These are phyloP conservation scores for Begonia peltatifolia DNA, from an alignment of 306 rosid genomes.

Conservation along the genomic window DNA sequence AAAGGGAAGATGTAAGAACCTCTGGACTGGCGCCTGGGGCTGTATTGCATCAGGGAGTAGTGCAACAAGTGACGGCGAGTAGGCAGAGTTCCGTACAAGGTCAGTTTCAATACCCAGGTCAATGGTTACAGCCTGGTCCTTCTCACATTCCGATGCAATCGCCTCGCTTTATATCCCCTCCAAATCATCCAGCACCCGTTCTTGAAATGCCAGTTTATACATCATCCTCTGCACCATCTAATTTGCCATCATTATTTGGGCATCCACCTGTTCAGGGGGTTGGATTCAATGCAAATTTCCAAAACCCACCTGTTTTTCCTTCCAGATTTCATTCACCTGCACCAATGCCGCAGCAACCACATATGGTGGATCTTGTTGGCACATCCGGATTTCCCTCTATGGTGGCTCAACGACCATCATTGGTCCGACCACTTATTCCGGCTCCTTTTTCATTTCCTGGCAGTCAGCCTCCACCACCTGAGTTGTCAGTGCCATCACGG, in stretches of 20 bases:
- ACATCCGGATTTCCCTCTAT: slow-evolving; percentile 34
- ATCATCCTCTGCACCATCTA: slow-evolving; percentile 27
- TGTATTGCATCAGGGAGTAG: slow-evolving; percentile 23
- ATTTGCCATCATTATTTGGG: slow-evolving; percentile 31
- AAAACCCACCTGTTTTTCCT: slow-evolving; percentile 27
- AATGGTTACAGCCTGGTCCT: slow-evolving; percentile 41
- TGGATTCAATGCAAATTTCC: slow-evolving; percentile 34
- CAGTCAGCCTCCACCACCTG: slow-evolving; percentile 29
- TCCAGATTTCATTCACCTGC: slow-evolving; percentile 25
- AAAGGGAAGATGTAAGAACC: slow-evolving; percentile 20
- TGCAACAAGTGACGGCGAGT: slow-evolving; percentile 26
- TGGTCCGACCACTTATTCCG: slow-evolving; percentile 29
- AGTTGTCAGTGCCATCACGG: slow-evolving; percentile 27
- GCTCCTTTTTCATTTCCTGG: slow-evolving; percentile 24
- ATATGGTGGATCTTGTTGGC: slow-evolving; percentile 30
- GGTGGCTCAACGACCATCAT: slow-evolving; percentile 23
- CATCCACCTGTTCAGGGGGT: slow-evolving; percentile 27
- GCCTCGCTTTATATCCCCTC: slow-evolving; percentile 22
- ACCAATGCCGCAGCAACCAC: slow-evolving; percentile 32
- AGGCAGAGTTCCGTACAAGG: slow-evolving; percentile 24
- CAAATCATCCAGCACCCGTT: slow-evolving; percentile 26
- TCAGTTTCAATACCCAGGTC: slow-evolving; percentile 37
- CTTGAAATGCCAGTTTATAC: slow-evolving; percentile 27
- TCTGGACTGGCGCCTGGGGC: slow-evolving; percentile 20
- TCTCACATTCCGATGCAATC: slow-evolving; percentile 22